These are phyloP conservation scores for Trichodelitschia bisporula DNA, from an alignment of 495 filamentous ascomycete species.

Conservation along the genomic window DNA sequence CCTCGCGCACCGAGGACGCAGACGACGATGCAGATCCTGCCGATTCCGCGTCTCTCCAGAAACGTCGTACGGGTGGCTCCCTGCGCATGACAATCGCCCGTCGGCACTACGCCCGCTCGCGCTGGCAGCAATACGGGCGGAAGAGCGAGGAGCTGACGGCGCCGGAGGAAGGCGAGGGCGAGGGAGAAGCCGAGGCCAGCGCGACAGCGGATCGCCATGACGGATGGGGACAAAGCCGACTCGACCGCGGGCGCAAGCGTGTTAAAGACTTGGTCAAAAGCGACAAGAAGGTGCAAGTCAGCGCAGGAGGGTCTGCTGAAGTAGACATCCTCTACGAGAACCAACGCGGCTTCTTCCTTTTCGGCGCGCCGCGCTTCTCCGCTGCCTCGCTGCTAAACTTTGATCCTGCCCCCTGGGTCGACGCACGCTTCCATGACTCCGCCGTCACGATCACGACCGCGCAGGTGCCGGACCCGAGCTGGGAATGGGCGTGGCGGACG, in stretches of 20 bases:
- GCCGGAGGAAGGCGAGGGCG: background rate
- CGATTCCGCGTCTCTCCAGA: background rate
- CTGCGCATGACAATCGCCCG: background rate
- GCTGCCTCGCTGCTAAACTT: constrained; percentile 62
- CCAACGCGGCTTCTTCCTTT: constrained; percentile 37
- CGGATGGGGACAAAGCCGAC: background rate
- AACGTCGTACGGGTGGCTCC: background rate
- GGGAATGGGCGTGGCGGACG: constrained; percentile 78
- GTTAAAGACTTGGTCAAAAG: background rate
- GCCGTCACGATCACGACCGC: constrained; percentile 74
- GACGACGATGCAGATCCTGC: background rate
- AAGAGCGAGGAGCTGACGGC: constrained; percentile 3
- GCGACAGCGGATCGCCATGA: background rate
- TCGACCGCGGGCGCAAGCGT: constrained; percentile 7
- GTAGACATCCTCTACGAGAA: constrained; percentile 94
- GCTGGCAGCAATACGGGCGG: constrained; percentile 30
- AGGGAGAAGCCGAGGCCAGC: background rate
- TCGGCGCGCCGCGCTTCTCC: constrained; percentile 75
- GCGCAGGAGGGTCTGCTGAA: constrained; percentile 15
- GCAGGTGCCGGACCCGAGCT: constrained; percentile 82
- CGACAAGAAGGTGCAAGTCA: constrained; percentile 2
- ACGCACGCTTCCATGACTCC: constrained; percentile 39
- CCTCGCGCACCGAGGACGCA: background rate
- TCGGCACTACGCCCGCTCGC: constrained; percentile 40
- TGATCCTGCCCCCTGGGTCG: constrained; percentile 74